These are phyloP conservation scores for Rauvolfia tetraphylla DNA, from an alignment of 257 asterid genomes.

Conservation along the genomic window DNA sequence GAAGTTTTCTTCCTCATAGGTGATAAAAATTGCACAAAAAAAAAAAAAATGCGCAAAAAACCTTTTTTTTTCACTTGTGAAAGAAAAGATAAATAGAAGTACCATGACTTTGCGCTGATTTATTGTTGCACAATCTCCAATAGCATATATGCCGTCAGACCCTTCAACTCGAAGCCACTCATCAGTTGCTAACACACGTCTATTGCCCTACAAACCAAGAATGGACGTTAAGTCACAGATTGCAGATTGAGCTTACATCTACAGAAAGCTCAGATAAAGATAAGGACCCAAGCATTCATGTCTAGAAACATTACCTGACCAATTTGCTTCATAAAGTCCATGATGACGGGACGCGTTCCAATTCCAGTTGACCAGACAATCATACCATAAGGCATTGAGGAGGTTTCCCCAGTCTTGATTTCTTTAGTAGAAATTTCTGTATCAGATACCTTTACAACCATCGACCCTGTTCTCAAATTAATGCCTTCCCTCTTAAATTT, in stretches of 20 bases:
- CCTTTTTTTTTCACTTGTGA: neutral
- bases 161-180: slow-evolving; percentile 96
- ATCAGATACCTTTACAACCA: slow-evolving; percentile 86
- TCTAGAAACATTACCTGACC: slow-evolving; percentile 63
- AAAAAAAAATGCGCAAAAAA: neutral
- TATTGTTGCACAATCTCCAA: slow-evolving; percentile 95
- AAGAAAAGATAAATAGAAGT: slow-evolving; percentile 13
- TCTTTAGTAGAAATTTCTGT: slow-evolving; percentile 77
- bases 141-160: slow-evolving; percentile 61
- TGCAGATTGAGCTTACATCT: neutral
- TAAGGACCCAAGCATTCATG: neutral
- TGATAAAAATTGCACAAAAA: neutral
- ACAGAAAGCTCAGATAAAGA: neutral
- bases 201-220: slow-evolving; percentile 43
- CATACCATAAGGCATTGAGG: slow-evolving; percentile 90
- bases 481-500: slow-evolving; percentile 90
- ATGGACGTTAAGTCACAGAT: slow-evolving; percentile 7
- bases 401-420: slow-evolving; percentile 60
- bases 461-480: slow-evolving; percentile 76
- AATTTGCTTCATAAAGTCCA: slow-evolving; percentile 84
- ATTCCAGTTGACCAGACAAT: slow-evolving; percentile 98
- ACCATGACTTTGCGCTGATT: slow-evolving; percentile 94
- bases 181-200: slow-evolving; percentile 90
- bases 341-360: slow-evolving; percentile 88
- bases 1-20: neutral